Evolutionary conservation across 768 basidiomycete genomes (phyloP), one percentile per base, ranked within the genome.

Genomic region (Lentinula edodes): DNA sequence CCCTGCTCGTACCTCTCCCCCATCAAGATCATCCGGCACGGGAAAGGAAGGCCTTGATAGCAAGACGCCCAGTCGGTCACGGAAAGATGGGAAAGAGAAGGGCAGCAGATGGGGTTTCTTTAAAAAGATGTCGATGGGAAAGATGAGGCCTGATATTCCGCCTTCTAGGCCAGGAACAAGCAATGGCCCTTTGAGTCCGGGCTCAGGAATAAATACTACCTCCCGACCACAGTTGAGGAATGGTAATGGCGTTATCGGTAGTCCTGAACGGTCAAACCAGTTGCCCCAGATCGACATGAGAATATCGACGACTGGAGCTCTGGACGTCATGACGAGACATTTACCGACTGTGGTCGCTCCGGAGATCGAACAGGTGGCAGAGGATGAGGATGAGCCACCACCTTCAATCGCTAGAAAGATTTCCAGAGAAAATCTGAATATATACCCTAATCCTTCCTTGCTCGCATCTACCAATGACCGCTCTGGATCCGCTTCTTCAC

Each of bases 41-140:
- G 62, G 62, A 9, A 56, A 52, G 12, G 57, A 68, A 36, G 65
- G 66, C 12, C 61, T 65, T 18, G 69, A 70, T 34, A 69, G 66
- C 35, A 70, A 69, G 59, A 43, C 63, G 46, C 52, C 65, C 9
- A 59, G 60, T 18, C 69, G 70, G 13, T 54, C 64, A n/a, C 69
- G 70, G 52, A 74, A 73, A 60, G 77, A 78, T 35, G 73, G 71
- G 45, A 83, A 84, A 66, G 85, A 88, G 66, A 89, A 90, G 72
- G 76, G 77, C 42, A 86, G 87, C 58, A 87, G 91, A 60, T 96
- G 95, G 95, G 94, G 95, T 3, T 96, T 98, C 77, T 77, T 98
- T 62, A 93, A 95, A 77, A 98, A 98, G 77, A 97, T 98, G 94
- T 96, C 94, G 6, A 96, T 95, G 93, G 89, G 93, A 13, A 93